These are phyloP conservation scores for Pythium chondricola DNA, from an alignment of 352 stramenopile species.

Conservation along the genomic window DNA sequence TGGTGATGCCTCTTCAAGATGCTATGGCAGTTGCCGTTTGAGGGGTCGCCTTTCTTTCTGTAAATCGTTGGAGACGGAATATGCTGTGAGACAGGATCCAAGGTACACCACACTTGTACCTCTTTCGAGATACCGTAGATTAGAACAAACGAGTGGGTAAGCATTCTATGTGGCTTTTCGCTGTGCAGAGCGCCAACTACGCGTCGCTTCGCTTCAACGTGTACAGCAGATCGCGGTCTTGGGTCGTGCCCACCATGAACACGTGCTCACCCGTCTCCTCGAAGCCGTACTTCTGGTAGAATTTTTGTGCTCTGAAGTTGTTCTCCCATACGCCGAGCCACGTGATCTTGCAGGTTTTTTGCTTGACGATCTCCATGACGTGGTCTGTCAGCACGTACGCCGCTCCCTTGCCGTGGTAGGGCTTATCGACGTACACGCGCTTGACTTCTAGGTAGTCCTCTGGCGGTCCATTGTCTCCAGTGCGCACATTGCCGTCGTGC, in stretches of 20 bases:
- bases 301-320: conserved; percentile 26
- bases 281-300: conserved; percentile 31
- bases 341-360: conserved; percentile 18
- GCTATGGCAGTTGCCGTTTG: neutral
- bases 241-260: conserved; percentile 15
- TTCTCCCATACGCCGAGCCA: conserved; percentile 32
- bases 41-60: neutral
- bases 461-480: conserved; percentile 13
- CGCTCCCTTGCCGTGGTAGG: conserved; percentile 21
- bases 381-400: conserved; percentile 25
- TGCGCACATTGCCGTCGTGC: conserved; percentile 15
- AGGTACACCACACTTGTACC: no score
- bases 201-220: neutral
- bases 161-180: no score
- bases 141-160: no score
- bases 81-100: no score
- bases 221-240: conserved; percentile 13
- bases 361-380: conserved; percentile 18
- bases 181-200: no score
- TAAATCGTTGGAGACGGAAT: no score
- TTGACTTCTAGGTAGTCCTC: conserved; percentile 26
- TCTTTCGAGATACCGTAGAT: no score
- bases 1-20: conserved; percentile 3
- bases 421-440: conserved; percentile 26
- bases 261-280: conserved; percentile 22